Base-by-base conservation (phyloP, 2,329 filamentous ascomycete species). In the Annulohypoxylon truncatum region DNA sequence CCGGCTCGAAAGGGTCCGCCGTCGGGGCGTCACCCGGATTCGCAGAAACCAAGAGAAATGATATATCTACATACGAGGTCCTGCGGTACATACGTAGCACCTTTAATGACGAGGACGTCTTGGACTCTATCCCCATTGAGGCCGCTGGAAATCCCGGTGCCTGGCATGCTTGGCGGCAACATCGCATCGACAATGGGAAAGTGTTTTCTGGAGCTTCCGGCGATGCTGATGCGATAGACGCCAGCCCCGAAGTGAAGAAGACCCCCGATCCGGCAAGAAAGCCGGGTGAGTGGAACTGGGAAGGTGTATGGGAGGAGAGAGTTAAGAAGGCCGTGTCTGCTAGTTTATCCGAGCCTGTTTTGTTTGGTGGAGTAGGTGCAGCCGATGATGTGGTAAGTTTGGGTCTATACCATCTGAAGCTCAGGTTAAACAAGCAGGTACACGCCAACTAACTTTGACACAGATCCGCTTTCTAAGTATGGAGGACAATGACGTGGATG, bases 261-360 rank as follows among this genome's bases (percentile, higher is more conserved):
- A 50, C 63, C 2, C 48, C 62, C n/a, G 70, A 64, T 7, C 64
- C 75, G 13, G 74, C 79, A 33, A 80, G 89, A 65, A 83, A 86
- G 52, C 93, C 93, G 0, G 92, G 91, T 5, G 91, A 97, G 73
- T 98, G 95, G 95, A 97, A 97, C 76, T 98, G 95, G 95, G 93
- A 97, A 74, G 94, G 95, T 0, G 95, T 98, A 0, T 99, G 95
- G 95, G 92, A 96, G 76, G 91, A 94, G 69, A 87, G 95, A 58
- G 94, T 97, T 0, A 90, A 88, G 78, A 92, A 91, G 77, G 91
- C 91, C 15, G 87, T 97, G 44, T 87, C 90, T 53, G 85, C 87
- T 8, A 97, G 93, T 74, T 80, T 93, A 52, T 92, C 92, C 0
- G 95, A 98, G 71, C 82, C 89, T 1, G 89, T 93, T 3, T 80